phyloP scores from a whole-genome alignment of 176 grass and related monocot species.

The Raddia guianensis region DNA sequence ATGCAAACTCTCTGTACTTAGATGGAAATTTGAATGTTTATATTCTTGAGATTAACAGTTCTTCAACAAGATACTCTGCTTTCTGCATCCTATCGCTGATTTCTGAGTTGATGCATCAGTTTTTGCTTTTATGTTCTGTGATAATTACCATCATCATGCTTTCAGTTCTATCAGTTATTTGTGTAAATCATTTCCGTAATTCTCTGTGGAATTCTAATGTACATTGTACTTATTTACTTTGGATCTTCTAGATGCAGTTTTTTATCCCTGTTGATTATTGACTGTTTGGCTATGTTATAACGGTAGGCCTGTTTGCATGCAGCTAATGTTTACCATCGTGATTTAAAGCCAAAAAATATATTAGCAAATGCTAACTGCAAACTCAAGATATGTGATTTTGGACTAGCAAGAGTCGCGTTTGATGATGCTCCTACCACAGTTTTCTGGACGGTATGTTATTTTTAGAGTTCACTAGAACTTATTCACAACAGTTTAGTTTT shows the following conservation, averaged over 20 bases:
- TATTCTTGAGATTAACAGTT: not conserved
- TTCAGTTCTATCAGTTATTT: not conserved
- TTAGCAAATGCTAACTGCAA: slow-evolving; percentile 98
- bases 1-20: not conserved
- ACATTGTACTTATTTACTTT: not conserved
- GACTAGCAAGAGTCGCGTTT: slow-evolving; percentile 96
- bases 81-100: not conserved
- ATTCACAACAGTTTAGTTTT: slow-evolving; percentile 14
- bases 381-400: slow-evolving; percentile 99
- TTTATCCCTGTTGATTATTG: not conserved
- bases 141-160: not conserved
- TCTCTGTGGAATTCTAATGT: not conserved
- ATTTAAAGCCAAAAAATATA: slow-evolving; percentile 99
- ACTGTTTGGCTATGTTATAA: slow-evolving; percentile 32
- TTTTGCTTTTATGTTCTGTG: not conserved
- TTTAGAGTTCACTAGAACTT: not conserved
- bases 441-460: slow-evolving; percentile 93
- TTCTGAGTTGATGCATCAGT: not conserved
- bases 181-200: not conserved
- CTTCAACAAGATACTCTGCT: not conserved
- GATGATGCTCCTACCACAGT: slow-evolving; percentile 79
- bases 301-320: slow-evolving; percentile 38
- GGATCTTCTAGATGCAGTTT: slow-evolving; percentile 28
- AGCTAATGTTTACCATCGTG: slow-evolving; percentile 99
- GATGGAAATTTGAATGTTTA: not conserved